Evolutionary conservation across 495 filamentous ascomycete genomes (phyloP), one percentile per base, ranked within the genome.

Genomic region (Penicillium canariense): DNA sequence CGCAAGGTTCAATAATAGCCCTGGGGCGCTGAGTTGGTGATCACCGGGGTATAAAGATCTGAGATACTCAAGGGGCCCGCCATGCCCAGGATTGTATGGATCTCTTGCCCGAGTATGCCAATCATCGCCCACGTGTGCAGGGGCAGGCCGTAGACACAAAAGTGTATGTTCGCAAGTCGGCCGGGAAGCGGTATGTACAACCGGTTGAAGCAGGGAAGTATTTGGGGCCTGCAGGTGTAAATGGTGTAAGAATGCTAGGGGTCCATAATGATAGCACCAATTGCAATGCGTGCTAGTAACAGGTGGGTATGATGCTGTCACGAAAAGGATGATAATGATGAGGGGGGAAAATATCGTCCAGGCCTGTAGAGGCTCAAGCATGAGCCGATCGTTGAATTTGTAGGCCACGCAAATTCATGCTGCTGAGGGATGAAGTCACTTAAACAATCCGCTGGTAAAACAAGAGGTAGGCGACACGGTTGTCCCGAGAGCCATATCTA

Each of bases 401-500:
- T 23, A 25, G 20, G n/a, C 7, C 38, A 23, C 22, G 17, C 25
- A 30, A 23, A 18, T 30, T 25, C 23, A 18, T 18, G 43, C 23
- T 27, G 15, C 12, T 46, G 23, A 8, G 12, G 17, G 8, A 35
- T 34, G 17, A 26, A 48, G 28, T 26, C 31, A 46, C 12, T 69
- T 54, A 76, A 50, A 65, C 67, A 65, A 96, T 83, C 56, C 81
- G 85, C 74, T 96, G 86, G 68, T 98, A 98, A 72, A 98, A 95
- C 67, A 98, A 71, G 55, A 98, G 82, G 71, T 98, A 98, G 12
- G 94, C 94, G 48, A 96, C 92, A 76, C 96, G 96, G 76, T 90
- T 95, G 66, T 97, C 95, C 71, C 87, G 90, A 56, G 88, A 78
- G 25, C 81, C 85, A 59, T 86, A 87, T 68, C 85, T 88, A 40